Base-by-base conservation (phyloP, 129 eudicot genomes). In the Flaveria sonorensis region DNA sequence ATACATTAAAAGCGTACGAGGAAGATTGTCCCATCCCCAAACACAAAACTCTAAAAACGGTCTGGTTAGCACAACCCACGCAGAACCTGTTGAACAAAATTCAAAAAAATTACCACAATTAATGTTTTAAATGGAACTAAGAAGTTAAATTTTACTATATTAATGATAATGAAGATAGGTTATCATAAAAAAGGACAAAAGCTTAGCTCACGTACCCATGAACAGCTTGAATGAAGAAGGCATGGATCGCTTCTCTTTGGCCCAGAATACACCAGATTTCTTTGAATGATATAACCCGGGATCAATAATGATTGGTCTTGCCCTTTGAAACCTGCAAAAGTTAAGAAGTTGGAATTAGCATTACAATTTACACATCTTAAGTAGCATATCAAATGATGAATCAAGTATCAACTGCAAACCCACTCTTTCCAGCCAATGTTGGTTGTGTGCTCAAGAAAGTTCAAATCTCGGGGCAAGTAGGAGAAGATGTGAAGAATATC, bases 1-100 rank as follows among this genome's bases (percentile, higher is more conserved):
- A 82, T 94, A 94, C 96, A 94, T 87, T 72, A 94, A 88, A 62
- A 94, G 96, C 13, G 99, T 91, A 43, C 99, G 96, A 5, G 99
- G 99, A 65, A 94, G 94, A 89, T 91, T 94, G 72, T 94, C 99
- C 96, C 96, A 94, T 39, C 99, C 99, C 97, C 93, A 91, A 47
- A 91, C 82, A 81, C 93, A 89, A 63, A 94, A 94, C 82, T 94
- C 99, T 39, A 91, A 96, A 74, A 91, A 91, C 23, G 99, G 71
- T 76, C 97, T 85, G 9, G 92, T 84, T 43, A 94, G 97, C 82
- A 94, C 86, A 68, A 94, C 94, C 99, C 93, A 89, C 2, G 88
- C 65, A 48, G 99, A 91, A 16, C 99, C 98, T 93, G 86, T 42
- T 81, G 80, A 45, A 76, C 11, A 21, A 65, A 19, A 4, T 12